Percentiles rank a stretch among this genome's conserved stretches.
Evolutionary conservation across 768 basidiomycete species (phyloP).

Genomic region (Tremella mesenterica): DNA sequence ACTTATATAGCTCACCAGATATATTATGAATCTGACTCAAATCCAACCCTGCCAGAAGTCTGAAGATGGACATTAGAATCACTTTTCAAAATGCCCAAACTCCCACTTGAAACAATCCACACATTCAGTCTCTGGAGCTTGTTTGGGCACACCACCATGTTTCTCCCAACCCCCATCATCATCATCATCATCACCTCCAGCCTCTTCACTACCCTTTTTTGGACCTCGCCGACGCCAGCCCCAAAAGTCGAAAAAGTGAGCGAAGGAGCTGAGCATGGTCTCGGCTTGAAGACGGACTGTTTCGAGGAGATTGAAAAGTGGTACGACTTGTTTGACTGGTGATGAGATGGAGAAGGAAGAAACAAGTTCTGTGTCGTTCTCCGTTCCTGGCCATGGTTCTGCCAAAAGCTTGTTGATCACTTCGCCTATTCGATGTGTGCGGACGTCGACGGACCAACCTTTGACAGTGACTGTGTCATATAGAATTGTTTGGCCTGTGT

Average conservation of each 20-base stretch:
- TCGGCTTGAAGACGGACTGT: too few species aligned
- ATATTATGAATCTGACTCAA: too few species aligned
- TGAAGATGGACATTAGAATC: too few species aligned
- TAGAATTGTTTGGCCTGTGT: slow-evolving; percentile 68
- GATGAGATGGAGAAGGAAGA: neutral
- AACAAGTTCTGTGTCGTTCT: neutral
- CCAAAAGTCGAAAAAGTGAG: slow-evolving; percentile 22
- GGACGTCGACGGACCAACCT: slow-evolving; percentile 67
- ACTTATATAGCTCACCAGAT: too few species aligned
- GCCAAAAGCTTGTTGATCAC: slow-evolving; percentile 63
- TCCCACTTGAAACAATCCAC: slow-evolving; percentile 45
- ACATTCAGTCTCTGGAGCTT: slow-evolving; percentile 38
- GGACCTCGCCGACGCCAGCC: slow-evolving; percentile 42
- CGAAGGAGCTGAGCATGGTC: too few species aligned
- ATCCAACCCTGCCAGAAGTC: too few species aligned
- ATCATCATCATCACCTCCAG: slow-evolving; percentile 17
- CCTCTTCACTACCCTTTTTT: slow-evolving; percentile 18
- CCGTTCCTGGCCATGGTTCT: slow-evolving; percentile 53
- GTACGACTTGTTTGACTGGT: neutral
- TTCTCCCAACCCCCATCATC: slow-evolving; percentile 32
- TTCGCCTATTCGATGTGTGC: slow-evolving; percentile 62
- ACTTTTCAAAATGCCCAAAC: slow-evolving; percentile 40
- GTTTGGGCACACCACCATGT: slow-evolving; percentile 39
- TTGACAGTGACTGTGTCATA: slow-evolving; percentile 79
- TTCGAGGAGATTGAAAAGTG: too few species aligned